Percentiles rank a stretch among this genome's conserved stretches.
Conservation (phyloP, 768 basidiomycete genomes). For the Psilocybe cubensis region DNA sequence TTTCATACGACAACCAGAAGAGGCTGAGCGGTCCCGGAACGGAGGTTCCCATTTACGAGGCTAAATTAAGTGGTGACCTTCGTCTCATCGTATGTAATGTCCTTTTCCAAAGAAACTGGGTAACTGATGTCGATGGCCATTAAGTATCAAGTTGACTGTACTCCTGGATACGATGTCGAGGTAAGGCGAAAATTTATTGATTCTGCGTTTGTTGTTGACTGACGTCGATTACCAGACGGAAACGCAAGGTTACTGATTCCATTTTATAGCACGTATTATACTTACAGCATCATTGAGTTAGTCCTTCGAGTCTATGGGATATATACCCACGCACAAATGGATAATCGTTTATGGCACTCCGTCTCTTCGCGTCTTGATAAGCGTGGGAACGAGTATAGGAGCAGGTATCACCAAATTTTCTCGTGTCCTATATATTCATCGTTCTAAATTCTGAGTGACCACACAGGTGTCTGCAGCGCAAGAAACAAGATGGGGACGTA, state of each 20-base stretch:
- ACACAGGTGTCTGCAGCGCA: slow-evolving; percentile 2
- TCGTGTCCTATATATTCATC: too few species aligned
- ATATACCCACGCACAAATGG: slow-evolving; percentile 42
- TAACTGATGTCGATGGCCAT: background rate
- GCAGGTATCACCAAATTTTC: slow-evolving; percentile 34
- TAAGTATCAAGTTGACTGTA: slow-evolving; percentile 54
- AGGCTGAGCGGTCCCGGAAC: slow-evolving; percentile 44
- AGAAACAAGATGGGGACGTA: slow-evolving; percentile 30
- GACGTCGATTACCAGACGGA: slow-evolving; percentile 14
- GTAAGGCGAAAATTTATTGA: slow-evolving; percentile 21
- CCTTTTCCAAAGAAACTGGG: background rate
- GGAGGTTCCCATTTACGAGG: slow-evolving; percentile 66
- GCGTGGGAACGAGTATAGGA: slow-evolving; percentile 53
- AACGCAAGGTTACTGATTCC: slow-evolving; percentile 21
- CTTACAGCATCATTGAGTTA: slow-evolving; percentile 12
- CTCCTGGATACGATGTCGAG: slow-evolving; percentile 37
- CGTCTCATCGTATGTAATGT: slow-evolving; percentile 46
- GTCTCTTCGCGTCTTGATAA: slow-evolving; percentile 36
- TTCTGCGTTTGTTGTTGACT: background rate
- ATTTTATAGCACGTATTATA: too few species aligned
- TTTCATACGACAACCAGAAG: slow-evolving; percentile 72
- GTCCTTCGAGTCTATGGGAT: slow-evolving; percentile 40
- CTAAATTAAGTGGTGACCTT: slow-evolving; percentile 61
- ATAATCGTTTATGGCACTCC: slow-evolving; percentile 39
- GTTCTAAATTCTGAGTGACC: slow-evolving; percentile 21